Evolutionary conservation across 1,139 yeast species (phyloP), one percentile per base, ranked within the genome.

Genomic region (Eremothecium cymbalariae): DNA sequence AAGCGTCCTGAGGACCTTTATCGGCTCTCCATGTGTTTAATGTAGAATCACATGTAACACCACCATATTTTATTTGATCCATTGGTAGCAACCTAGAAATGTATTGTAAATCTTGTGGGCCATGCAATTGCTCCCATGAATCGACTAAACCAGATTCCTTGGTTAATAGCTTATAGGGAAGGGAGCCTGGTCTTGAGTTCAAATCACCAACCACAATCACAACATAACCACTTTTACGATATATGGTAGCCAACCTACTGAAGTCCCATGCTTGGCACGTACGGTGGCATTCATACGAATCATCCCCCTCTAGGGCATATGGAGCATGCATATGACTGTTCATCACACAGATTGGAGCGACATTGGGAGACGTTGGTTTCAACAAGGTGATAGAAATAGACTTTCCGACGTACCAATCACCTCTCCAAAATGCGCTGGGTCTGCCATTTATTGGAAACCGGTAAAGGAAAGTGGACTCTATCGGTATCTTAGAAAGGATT

Each of bases 261-360:
- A 93, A 74, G 55, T 88, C 96, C 97, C 97, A 90, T 0, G 97
- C 97, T 59, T 90, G 99, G 41, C 94, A 75, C 0, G 95, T 79
- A 36, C 98, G 65, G 55, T 90, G 97, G 46, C 95, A 83, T 3
- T 77, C 66, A 55, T 93, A 90, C 4, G 93, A 81, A 4, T 94
- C 93, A 59, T 85, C 95, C 1, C 97, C 97, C 1, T 65, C 62
- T 21, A 60, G 50, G 1, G 93, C 74, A 54, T 90, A 90, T 0
- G 99, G 98, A 2, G 99, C 98, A 61, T 90, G 99, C 90, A 93
- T 80, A 55, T 90, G 99, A 12, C 94, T 79, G 52, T 88, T 88
- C 51, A 90, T 64, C 6, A 93, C 59, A 9, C 94, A 96, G 31
- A 90, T 63, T 11, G 79, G 84, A 13, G 68, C 59, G 3, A 65